Evolutionary conservation across 2,329 filamentous ascomycete genomes (phyloP).

Genomic region (Colletotrichum endophyticum): DNA sequence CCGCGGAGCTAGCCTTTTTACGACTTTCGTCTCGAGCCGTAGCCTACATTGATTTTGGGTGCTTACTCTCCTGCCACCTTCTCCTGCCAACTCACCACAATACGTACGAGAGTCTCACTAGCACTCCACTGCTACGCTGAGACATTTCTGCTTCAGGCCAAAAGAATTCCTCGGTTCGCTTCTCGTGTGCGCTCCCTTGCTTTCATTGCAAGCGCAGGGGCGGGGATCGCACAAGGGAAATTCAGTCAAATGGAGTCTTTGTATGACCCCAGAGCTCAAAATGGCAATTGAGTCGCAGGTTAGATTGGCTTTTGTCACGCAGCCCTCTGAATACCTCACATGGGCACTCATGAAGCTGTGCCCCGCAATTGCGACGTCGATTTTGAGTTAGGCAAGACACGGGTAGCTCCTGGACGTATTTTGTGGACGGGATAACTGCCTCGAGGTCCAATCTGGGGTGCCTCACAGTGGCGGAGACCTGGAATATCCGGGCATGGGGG

Average conservation of each 20-base stretch:
- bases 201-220: not conserved
- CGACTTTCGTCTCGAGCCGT: not conserved
- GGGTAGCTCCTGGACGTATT: not conserved
- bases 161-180: not conserved
- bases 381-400: not conserved
- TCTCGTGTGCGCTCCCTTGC: not conserved
- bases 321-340: not conserved
- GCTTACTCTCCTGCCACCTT: not conserved
- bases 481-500: not conserved
- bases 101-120: rapidly evolving
- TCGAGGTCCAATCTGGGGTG: not conserved
- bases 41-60: not conserved
- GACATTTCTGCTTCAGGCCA: not conserved
- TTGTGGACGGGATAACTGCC: conserved; percentile 1
- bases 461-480: not conserved
- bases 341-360: not conserved
- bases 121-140: not conserved
- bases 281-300: not conserved
- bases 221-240: not conserved
- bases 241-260: not conserved
- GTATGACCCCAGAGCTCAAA: not conserved
- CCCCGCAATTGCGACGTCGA: not conserved
- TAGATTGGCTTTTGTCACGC: not conserved
- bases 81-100: not conserved
- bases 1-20: not conserved